A percentile compares a stretch with the other conserved stretches of the same genome.
These are phyloP conservation scores for Platismatia glauca DNA, from an alignment of 495 filamentous ascomycete species.

Conservation along the genomic window DNA sequence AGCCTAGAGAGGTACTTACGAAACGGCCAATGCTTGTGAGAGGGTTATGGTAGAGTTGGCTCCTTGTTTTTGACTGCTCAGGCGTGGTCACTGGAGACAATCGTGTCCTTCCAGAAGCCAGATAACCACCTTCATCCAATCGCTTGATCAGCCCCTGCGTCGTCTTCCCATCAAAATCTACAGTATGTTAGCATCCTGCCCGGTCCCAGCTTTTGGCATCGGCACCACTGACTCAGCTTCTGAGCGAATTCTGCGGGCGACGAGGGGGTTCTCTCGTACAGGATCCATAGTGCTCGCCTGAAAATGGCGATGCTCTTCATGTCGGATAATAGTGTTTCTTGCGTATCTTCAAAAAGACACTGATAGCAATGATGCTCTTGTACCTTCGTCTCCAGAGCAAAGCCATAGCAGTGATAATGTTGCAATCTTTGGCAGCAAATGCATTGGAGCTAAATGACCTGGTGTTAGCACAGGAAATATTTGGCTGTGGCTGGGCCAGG, in stretches of 20 bases:
- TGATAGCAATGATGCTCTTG: constrained; percentile 41
- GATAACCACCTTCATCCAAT: constrained; percentile 17
- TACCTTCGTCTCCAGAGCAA: constrained; percentile 25
- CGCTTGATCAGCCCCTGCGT: constrained; percentile 12
- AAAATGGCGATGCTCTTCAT: constrained; percentile 31
- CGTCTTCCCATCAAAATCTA: constrained; percentile 25
- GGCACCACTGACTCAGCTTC: constrained; percentile 24
- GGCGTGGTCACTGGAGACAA: constrained; percentile 8
- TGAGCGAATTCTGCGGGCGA: constrained; percentile 26
- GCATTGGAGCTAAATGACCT: constrained; percentile 34
- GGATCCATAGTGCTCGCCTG: constrained; percentile 28
- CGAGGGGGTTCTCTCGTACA: constrained; percentile 24
- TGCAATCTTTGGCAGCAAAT: constrained; percentile 40
- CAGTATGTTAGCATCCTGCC: neutral
- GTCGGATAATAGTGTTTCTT: constrained; percentile 27
- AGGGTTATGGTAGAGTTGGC: constrained; percentile 16
- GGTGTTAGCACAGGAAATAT: constrained; percentile 14
- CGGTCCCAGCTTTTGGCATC: too few species aligned
- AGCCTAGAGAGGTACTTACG: constrained; percentile 7
- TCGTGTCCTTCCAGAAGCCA: constrained; percentile 1
- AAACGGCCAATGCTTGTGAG: constrained; percentile 14
- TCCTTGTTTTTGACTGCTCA: neutral
- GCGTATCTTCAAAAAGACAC: constrained; percentile 37
- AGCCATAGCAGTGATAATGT: constrained; percentile 45
- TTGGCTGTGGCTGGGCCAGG: neutral